These are phyloP conservation scores for Nitzschia sp. DNA, from an alignment of 108 stramenopile species.

Conservation along the genomic window DNA sequence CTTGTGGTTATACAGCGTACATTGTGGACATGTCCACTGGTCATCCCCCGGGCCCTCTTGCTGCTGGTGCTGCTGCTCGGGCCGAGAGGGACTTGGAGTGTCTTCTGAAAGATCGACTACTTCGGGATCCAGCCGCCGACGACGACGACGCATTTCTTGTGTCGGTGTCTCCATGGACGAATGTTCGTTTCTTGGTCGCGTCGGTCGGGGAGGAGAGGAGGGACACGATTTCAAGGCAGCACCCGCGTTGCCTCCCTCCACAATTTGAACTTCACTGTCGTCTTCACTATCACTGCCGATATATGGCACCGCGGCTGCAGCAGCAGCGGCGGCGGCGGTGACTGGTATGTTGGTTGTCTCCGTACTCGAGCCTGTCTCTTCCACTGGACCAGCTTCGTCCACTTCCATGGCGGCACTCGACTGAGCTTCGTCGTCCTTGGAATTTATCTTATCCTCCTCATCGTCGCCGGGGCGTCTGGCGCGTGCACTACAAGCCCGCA, in stretches of 20 bases:
- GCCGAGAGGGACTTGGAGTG: neutral
- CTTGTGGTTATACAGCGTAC: conserved; percentile 49
- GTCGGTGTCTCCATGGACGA: neutral
- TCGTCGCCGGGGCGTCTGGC: conserved; percentile 1
- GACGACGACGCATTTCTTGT: neutral
- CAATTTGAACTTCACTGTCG: conserved; percentile 2
- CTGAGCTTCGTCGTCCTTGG: neutral
- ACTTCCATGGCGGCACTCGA: neutral
- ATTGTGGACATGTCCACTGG: conserved; percentile 57
- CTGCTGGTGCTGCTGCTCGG: neutral
- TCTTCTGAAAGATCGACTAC: neutral
- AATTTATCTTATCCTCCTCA: too few relatives aligned
- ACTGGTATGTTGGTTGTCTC: too few relatives aligned
- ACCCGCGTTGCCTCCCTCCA: neutral
- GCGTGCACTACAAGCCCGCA: conserved; percentile 19
- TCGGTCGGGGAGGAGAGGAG: neutral
- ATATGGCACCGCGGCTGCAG: neutral
- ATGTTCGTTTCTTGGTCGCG: neutral
- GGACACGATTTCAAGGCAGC: neutral
- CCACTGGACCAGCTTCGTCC: too few relatives aligned
- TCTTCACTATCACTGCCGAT: conserved; percentile 7
- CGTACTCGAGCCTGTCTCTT: too few relatives aligned
- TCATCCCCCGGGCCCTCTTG: neutral
- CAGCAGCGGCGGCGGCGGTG: neutral
- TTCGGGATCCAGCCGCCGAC: neutral